Evolutionary conservation across 768 basidiomycete species (phyloP), one percentile per base, ranked within the genome.

Genomic region (Gautieria morchelliformis): DNA sequence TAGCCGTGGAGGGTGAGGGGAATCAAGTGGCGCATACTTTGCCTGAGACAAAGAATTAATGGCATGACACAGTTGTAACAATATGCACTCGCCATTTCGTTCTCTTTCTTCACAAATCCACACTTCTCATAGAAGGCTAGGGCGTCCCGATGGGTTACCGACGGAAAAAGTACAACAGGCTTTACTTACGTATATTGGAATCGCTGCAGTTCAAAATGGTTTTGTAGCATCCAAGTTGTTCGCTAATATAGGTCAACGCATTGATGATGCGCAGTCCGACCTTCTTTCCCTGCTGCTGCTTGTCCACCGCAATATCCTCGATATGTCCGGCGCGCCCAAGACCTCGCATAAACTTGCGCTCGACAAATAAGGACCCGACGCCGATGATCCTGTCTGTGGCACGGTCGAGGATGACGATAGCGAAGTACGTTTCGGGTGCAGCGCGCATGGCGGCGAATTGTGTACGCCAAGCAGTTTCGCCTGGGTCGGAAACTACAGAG

Each of bases 101-200:
- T 84, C 71, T 94, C 94, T 72, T 93, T 95, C 74, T 84, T 87
- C 70, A 80, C 77, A 65, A 74, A 96, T 20, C 95, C 95, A 68
- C 95, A 99, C 71, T 98, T 98, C 70, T 92, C 77, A 70, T 99
- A 99, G 74, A 99, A 99, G 9, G 89, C 94, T 96, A 66, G 11
- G 27, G 32, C 8, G 19, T 20, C 30, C 22, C 1, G 44, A 5
- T 20, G n/a, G 19, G 53, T 37, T 33, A 20, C 35, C 19, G 20
- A 7, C 8, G 4, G 27, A 49, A 49, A 24, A 24, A 30, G 48
- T 30, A 24, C 27, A 12, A 49, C 6, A 24, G 24, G n/a, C 37
- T 19, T 11, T 5, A 83, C 93, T 71, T 67, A 97, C 95, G 89
- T 61, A 93, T 86, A 64, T 99, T 99, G 54, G 78, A 76, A 60